Base-by-base conservation (phyloP, 2,329 filamentous ascomycete genomes). In the Cladosporium sp. region DNA sequence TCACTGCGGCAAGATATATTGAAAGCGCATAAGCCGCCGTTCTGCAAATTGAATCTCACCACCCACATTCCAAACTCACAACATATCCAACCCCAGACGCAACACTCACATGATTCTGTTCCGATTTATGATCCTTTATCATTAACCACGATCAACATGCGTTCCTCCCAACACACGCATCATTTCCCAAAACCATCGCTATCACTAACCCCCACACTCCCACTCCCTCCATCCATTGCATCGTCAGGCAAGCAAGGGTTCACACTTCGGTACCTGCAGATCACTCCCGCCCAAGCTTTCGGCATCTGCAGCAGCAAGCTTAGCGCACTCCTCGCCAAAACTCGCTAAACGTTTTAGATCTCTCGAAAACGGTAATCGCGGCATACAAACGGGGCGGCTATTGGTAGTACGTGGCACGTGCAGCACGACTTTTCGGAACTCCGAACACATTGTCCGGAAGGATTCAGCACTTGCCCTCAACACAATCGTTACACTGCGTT, bases 301-400 rank as follows among this genome's bases (percentile, higher is more conserved):
- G 51, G 51, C 16, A 32, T 30, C 51, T 54, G 51, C 26, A 54
- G 51, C 51, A 30, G 49, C 49, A 32, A 26, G 49, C 51, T 32
- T 32, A 54, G 28, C 51, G 10, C 8, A 28, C 51, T n/a, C 30
- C 39, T n/a, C 51, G 26, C 25, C 49, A 53, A 53, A 53, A 5
- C 16, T 16, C 49, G 49, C 51, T 23, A 13, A 30, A 28, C 28
- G 51, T 30, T 30, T 54, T 30, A 54, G 51, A 54, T 54, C 28
- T 54, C 49, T 43, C 36, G 36, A 21, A n/a, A 54, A 54, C 18
- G 25, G 51, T 28, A n/a, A 54, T 54, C n/a, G 51, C 51, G 51
- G 51, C 51, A 54, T 54, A 54, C 51, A 54, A 54, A 54, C 51
- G 51, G 51, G 51, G 51, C 26, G 25, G 18, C 26, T 54, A 54